Percentiles rank a stretch among this genome's conserved stretches.
Evolutionary conservation across 768 basidiomycete genomes (phyloP).

Genomic region (Termitomyces eurrhizus): DNA sequence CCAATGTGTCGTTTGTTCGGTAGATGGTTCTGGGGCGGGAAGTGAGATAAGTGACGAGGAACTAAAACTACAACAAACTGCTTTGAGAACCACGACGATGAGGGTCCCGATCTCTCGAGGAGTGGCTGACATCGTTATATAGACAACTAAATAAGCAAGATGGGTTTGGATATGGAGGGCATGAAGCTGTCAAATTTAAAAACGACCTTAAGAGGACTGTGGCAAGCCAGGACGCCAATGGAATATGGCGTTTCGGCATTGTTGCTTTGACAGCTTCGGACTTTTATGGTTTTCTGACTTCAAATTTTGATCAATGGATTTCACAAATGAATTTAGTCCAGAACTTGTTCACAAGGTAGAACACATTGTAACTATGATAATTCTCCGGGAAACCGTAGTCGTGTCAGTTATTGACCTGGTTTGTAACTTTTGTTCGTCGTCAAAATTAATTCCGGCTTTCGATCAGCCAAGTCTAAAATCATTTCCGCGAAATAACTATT

Average conservation of each 20-base stretch:
- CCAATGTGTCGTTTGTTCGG: constrained; percentile 91
- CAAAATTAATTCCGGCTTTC: constrained; percentile 70
- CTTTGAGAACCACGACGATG: constrained; percentile 90
- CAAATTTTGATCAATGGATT: background rate
- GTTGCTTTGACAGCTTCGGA: background rate
- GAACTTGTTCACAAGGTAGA: background rate
- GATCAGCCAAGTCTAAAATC: constrained; percentile 69
- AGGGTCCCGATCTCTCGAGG: constrained; percentile 87
- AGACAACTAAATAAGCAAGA: constrained; percentile 1
- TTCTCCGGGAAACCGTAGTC: constrained; percentile 7
- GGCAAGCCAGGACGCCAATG: background rate
- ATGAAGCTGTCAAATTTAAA: constrained; percentile 3
- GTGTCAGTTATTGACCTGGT: constrained; percentile 36
- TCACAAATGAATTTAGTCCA: background rate
- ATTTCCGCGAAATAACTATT: constrained; percentile 84
- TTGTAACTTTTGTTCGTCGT: constrained; percentile 50
- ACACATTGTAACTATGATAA: constrained; percentile 6
- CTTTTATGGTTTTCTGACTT: background rate
- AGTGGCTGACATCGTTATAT: constrained; percentile 47
- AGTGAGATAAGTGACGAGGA: constrained; percentile 16
- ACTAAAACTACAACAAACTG: constrained; percentile 51
- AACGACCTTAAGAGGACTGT: constrained; percentile 1
- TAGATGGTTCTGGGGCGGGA: constrained; percentile 63
- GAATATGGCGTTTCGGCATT: background rate
- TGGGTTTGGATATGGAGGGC: constrained; percentile 7